phyloP scores from a whole-genome alignment of 202 grass and related monocot species.

The Schoenoplectus triqueter region DNA sequence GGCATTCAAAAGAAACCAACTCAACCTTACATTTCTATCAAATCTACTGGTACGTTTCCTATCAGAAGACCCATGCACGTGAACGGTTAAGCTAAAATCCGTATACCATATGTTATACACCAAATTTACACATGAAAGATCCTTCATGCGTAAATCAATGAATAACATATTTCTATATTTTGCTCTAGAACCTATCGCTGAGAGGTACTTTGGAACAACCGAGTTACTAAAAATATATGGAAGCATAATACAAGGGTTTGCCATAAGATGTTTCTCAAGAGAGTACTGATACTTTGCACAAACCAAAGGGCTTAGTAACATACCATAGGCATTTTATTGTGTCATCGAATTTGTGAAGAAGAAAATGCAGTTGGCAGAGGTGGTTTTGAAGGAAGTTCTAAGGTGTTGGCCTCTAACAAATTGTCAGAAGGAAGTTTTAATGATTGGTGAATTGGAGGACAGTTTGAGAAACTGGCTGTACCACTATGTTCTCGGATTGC shows the following conservation, averaged over 20 bases:
- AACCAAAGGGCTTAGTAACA: slow-evolving; percentile 45
- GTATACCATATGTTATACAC: slow-evolving; percentile 73
- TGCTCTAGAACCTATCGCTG: slow-evolving; percentile 45
- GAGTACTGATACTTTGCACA: slow-evolving; percentile 84
- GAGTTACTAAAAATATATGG: slow-evolving; percentile 90
- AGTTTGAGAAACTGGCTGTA: slow-evolving; percentile 57
- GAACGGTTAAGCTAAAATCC: slow-evolving; percentile 75
- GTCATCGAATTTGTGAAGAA: slow-evolving; percentile 73
- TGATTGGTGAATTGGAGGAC: slow-evolving; percentile 84
- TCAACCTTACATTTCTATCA: slow-evolving; percentile 60
- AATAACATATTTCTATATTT: slow-evolving; percentile 45
- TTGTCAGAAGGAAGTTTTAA: slow-evolving; percentile 85
- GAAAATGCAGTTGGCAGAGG: slow-evolving; percentile 48
- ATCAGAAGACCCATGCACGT: slow-evolving; percentile 69
- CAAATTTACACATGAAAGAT: slow-evolving; percentile 68
- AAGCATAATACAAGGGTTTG: slow-evolving; percentile 91
- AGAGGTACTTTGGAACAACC: slow-evolving; percentile 47
- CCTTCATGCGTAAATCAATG: slow-evolving; percentile 83
- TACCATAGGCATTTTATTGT: slow-evolving; percentile 81
- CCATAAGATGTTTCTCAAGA: slow-evolving; percentile 54
- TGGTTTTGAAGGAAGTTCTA: slow-evolving; percentile 52
- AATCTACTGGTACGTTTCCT: slow-evolving; percentile 53
- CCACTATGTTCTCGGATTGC: slow-evolving; percentile 69
- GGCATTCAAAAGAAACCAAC: slow-evolving; percentile 53
- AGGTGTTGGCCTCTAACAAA: slow-evolving; percentile 71